A percentile compares a stretch with the other conserved stretches of the same genome.
phyloP scores from a whole-genome alignment of 2,329 filamentous ascomycete genomes.

The Aspergillus spinulosporus region DNA sequence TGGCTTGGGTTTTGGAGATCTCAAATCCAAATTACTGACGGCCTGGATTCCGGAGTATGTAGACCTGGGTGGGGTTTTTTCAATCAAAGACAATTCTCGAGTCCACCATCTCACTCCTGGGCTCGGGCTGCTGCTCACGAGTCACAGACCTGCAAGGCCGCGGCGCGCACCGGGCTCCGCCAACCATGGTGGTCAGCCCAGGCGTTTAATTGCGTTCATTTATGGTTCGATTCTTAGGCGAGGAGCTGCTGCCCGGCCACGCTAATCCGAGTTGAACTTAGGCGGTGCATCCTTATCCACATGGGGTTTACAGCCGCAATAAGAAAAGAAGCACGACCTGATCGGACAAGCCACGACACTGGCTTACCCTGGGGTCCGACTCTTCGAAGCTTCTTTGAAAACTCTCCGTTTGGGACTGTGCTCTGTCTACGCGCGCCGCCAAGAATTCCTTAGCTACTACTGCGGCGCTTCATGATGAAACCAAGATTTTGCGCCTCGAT shows the following conservation, averaged over 20 bases:
- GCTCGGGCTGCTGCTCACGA: neutral
- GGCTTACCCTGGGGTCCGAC: constrained; percentile 6
- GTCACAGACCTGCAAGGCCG: constrained; percentile 2
- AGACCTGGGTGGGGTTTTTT: neutral
- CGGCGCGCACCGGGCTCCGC: constrained; percentile 4
- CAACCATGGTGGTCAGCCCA: constrained; percentile 15
- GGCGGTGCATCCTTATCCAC: constrained; percentile 17
- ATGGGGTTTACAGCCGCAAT: constrained; percentile 22
- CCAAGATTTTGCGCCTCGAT: constrained; percentile 4
- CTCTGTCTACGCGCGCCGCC: constrained; percentile 9
- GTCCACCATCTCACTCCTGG: constrained; percentile 7
- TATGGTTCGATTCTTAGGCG: constrained; percentile 14
- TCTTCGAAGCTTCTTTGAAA: constrained; percentile 14
- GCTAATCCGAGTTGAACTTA: constrained; percentile 15
- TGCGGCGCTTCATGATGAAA: constrained; percentile 3
- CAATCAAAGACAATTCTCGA: neutral
- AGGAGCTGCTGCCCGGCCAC: neutral
- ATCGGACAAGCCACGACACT: constrained; percentile 11
- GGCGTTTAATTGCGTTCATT: constrained; percentile 17
- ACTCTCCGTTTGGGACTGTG: constrained; percentile 10
- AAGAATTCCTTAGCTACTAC: constrained; percentile 8
- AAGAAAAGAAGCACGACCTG: constrained; percentile 18
- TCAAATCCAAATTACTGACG: neutral
- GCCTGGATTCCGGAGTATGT: constrained; percentile 1
- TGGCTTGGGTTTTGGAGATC: neutral